phyloP scores from a whole-genome alignment of 1,284 basidiomycete species.

The Naganishia liquefaciens region DNA sequence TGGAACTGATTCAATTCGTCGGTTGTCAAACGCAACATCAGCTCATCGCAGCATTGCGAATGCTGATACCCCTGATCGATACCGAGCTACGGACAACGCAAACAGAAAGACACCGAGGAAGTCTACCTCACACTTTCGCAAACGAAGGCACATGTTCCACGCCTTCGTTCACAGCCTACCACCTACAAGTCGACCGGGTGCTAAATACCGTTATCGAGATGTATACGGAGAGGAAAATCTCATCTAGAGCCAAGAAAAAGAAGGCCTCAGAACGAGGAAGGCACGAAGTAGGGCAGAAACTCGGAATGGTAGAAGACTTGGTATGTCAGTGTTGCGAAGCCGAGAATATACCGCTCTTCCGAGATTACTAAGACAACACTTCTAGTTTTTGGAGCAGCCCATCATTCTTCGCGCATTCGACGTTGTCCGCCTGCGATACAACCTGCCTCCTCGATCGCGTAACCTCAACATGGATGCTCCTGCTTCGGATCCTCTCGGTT shows the following conservation, averaged over 20 bases:
- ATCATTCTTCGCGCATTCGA: slow-evolving; percentile 7
- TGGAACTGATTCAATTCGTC: slow-evolving; percentile 8
- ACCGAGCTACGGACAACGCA: not conserved
- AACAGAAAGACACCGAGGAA: no score
- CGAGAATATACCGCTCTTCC: not conserved
- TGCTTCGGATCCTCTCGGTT: not conserved
- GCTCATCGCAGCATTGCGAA: slow-evolving; percentile 7
- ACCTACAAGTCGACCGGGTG: not conserved
- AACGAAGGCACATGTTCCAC: not conserved
- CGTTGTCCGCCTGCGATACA: slow-evolving; percentile 3
- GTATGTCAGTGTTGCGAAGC: not conserved
- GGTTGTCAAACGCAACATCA: slow-evolving; percentile 16
- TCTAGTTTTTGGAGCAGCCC: not conserved
- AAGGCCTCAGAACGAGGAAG: not conserved
- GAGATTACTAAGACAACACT: no score
- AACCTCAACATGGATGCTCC: not conserved
- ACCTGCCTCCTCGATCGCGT: slow-evolving; percentile 6
- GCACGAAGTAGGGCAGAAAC: slow-evolving; percentile 9
- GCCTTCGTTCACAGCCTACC: no score
- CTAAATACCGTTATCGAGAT: not conserved
- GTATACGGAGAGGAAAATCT: slow-evolving; percentile 3
- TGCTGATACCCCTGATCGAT: not conserved
- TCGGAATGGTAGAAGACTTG: slow-evolving; percentile 1
- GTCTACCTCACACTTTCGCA: not conserved
- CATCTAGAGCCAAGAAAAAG: not conserved